Base-by-base conservation (phyloP, 2,329 filamentous ascomycete species). In the Aspergillus novoparasiticus region DNA sequence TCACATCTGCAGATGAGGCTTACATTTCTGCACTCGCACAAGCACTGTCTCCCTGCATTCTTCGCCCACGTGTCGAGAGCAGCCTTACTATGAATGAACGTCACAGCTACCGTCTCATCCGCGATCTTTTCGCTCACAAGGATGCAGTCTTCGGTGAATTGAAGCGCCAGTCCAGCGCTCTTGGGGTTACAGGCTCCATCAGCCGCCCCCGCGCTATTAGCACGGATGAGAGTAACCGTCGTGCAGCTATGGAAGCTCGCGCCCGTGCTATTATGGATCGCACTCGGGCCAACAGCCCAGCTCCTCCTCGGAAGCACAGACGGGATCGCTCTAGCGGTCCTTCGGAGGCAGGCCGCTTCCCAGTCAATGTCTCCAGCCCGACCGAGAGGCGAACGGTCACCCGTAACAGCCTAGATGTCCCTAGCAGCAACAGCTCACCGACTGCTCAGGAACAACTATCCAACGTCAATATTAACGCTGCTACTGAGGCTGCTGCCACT, bases 1-100 rank as follows among this genome's bases (percentile, higher is more conserved):
- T 99, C 66, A 99, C 95, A 2, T 98, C 94, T 16, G 95, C 95
- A 36, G 94, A 97, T 70, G 95, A 99, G 75, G 82, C 88, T 50
- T 99, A 96, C 75, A 81, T 96, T 62, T 76, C 89, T 14, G 83
- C 89, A 43, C 86, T 99, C 45, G 91, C 93, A 2, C 88, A 88
- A 30, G 82, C 84, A 6, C 83, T 99, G 51, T 91, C 93, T 1
- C 91, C 93, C 6, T 97, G 93, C 76, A 88, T 99, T 68, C 85
- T 99, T 53, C 89, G 95, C 30, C 95, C 95, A 9, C 91, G 92
- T 67, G 86, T 87, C 16, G 93, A 98, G 76, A 97, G 90, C 30
- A 94, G 92, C 23, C 84, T 99, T 62, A 97, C 94, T 2, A 90
- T 98, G 88, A 93, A 97, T 75, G 95, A 99, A 81, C 94, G 91